Conservation (phyloP, 148 eudicot species). For the Dysphania ambrosioides region DNA sequence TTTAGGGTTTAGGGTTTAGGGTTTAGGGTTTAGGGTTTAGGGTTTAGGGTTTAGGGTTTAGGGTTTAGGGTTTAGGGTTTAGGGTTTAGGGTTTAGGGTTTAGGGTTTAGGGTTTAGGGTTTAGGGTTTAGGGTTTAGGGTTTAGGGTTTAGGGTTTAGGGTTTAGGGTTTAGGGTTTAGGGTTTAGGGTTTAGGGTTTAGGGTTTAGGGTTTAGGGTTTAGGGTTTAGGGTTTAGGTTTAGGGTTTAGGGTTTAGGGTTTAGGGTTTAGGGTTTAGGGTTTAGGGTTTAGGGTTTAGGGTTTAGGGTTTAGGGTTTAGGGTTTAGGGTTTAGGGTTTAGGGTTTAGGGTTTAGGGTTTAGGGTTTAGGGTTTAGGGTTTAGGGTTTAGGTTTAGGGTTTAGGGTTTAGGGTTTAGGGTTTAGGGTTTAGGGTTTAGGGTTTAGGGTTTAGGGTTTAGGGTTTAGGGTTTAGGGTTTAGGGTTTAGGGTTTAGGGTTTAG, state of each 20-base stretch:
- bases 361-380: constrained; percentile 24
- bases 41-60: constrained; percentile 31
- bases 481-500: constrained; percentile 25
- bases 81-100: constrained; percentile 33
- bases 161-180: constrained; percentile 34
- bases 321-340: constrained; percentile 16
- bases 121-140: constrained; percentile 34
- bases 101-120: constrained; percentile 31
- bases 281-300: constrained; percentile 31
- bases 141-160: constrained; percentile 33
- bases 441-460: constrained; percentile 19
- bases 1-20: constrained; percentile 30
- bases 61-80: constrained; percentile 33
- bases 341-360: constrained; percentile 29
- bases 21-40: constrained; percentile 29
- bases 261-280: constrained; percentile 28
- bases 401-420: constrained; percentile 17
- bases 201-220: constrained; percentile 28
- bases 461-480: constrained; percentile 26
- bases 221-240: constrained; percentile 21
- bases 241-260: constrained; percentile 23
- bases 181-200: constrained; percentile 28
- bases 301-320: constrained; percentile 30
- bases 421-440: constrained; percentile 14
- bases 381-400: constrained; percentile 23